Evolutionary conservation across 495 filamentous ascomycete genomes (phyloP).

Genomic region (Penicillium argentinense): DNA sequence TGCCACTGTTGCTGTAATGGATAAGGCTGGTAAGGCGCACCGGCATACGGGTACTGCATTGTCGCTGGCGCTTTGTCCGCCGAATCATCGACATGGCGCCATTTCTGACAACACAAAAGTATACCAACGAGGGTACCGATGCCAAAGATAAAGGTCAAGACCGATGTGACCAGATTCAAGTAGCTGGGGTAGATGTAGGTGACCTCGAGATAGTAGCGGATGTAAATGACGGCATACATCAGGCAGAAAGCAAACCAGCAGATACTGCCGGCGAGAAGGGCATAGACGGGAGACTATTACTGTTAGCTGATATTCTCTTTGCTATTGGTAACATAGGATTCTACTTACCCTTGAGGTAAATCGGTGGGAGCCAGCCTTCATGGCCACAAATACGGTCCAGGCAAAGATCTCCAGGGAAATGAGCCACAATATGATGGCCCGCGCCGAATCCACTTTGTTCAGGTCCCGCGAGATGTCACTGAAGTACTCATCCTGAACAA

Average conservation of each 20-base stretch:
- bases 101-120: slow-evolving; percentile 20
- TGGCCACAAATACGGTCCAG: slow-evolving; percentile 17
- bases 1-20: neutral
- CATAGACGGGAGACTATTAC: slow-evolving; percentile 11
- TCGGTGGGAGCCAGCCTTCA: slow-evolving; percentile 21
- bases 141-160: slow-evolving; percentile 20
- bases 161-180: neutral
- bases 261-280: slow-evolving; percentile 14
- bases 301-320: slow-evolving; percentile 4
- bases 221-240: slow-evolving; percentile 15
- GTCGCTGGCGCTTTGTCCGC: slow-evolving; percentile 2
- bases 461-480: neutral
- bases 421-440: slow-evolving; percentile 16
- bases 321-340: neutral
- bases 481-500: neutral
- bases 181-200: slow-evolving; percentile 5
- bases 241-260: slow-evolving; percentile 22
- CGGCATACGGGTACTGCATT: slow-evolving; percentile 9
- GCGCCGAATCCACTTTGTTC: slow-evolving; percentile 9
- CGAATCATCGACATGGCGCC: slow-evolving; percentile 12
- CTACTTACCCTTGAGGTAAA: slow-evolving; percentile 23
- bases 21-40: slow-evolving; percentile 3
- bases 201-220: slow-evolving; percentile 15
- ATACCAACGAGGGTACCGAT: slow-evolving; percentile 24
- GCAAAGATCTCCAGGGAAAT: slow-evolving; percentile 22